Conservation (phyloP, 164 flowering plant genomes). For the Brasenia schreberi region DNA sequence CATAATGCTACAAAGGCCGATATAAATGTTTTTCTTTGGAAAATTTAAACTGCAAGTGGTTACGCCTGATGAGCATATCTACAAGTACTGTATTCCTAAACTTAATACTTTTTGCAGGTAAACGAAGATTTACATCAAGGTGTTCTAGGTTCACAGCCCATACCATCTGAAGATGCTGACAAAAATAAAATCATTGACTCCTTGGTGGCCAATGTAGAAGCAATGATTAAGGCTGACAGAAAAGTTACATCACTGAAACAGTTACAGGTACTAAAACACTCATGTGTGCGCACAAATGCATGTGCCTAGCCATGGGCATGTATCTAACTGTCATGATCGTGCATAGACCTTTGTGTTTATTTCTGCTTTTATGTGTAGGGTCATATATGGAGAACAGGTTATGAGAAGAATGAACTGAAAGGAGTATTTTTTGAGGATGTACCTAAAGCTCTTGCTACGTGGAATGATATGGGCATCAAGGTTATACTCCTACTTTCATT, state of each 20-base stretch:
- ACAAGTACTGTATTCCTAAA: no score
- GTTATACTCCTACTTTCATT: constrained; percentile 15
- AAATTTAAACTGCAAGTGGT: no score
- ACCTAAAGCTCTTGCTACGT: constrained; percentile 70
- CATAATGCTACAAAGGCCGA: no score
- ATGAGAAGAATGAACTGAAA: constrained; percentile 53
- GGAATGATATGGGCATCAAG: constrained; percentile 78
- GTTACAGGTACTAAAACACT: constrained; percentile 42
- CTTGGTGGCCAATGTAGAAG: no score
- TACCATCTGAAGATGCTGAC: constrained; percentile 33
- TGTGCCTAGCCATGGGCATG: not conserved
- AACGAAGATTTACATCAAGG: constrained; percentile 60
- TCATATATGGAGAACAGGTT: constrained; percentile 96
- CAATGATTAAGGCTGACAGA: no score
- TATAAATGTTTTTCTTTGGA: no score
- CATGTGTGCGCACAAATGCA: not conserved
- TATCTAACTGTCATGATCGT: not conserved
- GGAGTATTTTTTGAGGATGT: constrained; percentile 85
- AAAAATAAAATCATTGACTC: no score
- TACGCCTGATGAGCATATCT: no score
- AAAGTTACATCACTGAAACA: constrained; percentile 67
- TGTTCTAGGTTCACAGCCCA: constrained; percentile 53
- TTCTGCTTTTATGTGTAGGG: constrained; percentile 35
- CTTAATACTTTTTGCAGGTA: constrained; percentile 27
- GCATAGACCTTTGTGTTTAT: not conserved